These are phyloP conservation scores for Lipomyces mesembrius DNA, from an alignment of 805 yeast species.

Conservation along the genomic window DNA sequence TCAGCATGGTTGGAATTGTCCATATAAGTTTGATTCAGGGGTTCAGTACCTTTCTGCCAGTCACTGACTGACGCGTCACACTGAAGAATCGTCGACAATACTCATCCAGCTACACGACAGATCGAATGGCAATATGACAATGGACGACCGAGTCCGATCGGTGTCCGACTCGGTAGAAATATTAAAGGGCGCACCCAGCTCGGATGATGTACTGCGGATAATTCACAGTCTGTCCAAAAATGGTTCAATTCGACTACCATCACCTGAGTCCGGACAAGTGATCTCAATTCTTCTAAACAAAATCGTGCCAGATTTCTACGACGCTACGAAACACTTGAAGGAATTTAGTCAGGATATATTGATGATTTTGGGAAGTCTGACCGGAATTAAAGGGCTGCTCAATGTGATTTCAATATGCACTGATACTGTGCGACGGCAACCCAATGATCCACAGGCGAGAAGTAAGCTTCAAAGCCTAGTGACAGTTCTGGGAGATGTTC, in stretches of 20 bases:
- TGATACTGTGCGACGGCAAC: conserved; percentile 7
- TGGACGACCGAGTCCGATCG: not conserved
- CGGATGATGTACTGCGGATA: not conserved
- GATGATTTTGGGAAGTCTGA: conserved; percentile 8
- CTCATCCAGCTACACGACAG: not conserved
- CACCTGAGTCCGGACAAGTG: conserved; percentile 10
- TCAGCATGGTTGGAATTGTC: not conserved
- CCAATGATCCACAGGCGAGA: conserved; percentile 11
- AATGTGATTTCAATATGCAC: not conserved
- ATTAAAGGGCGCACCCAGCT: not conserved
- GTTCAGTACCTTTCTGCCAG: no score
- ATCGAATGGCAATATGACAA: not conserved
- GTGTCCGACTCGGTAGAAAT: not conserved
- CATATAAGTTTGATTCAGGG: not conserved
- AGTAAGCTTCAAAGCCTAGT: not conserved
- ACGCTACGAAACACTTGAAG: not conserved
- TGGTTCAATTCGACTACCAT: not conserved
- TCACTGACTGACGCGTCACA: no score
- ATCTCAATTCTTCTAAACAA: conserved; percentile 11
- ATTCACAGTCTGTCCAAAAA: not conserved
- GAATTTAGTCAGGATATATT: not conserved
- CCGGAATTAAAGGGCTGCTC: conserved; percentile 14
- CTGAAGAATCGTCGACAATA: no score
- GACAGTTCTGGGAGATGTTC: not conserved
- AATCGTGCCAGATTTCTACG: conserved; percentile 18